Evolutionary conservation across 169 alveolate species (phyloP), one percentile per base, ranked within the genome.

Genomic region (Plasmodium cynomolgi): DNA sequence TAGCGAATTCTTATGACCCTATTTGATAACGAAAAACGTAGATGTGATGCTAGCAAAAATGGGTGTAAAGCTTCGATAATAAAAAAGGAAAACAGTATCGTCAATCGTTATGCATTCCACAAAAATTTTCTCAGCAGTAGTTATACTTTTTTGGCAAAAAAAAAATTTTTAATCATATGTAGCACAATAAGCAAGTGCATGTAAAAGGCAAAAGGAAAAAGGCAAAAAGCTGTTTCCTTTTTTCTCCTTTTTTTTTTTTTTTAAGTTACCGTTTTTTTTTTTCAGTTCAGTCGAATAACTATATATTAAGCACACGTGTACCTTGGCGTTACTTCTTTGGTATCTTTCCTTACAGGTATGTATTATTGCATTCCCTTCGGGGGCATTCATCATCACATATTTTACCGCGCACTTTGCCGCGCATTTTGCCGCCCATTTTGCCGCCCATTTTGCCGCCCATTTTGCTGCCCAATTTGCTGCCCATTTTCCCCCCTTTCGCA

Each of bases 71-170:
- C 34, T 79, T 34, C 26, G 23, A 79, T 1, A 79, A 39, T 34
- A 79, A 34, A 79, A 20, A 34, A 20, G 23, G 26, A 79, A 79
- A 79, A 39, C n/a, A 39, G 50, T 34, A 79, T n/a, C 41, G 50
- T 34, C 44, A 17, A 20, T 34, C 15, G 33, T 17, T 1, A 62
- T 20, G 9, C 75, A 62, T n/a, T 4, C 75, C 33, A 62, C 75
- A 62, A 62, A 58, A 3, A 62, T 20, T 62, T 62, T 62, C 75
- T 20, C 68, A 79, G 56, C 23, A 79, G 56, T 34, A 79, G 50
- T 79, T 47, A 73, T 58, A 39, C n/a, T 17, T 37, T 79, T 79
- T 41, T 79, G 84, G 34, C 8, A 79, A 79, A 62, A 62, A 15
- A 79, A 79, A 15, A 17, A n/a, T 7, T 34, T 39, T 39, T n/a